phyloP scores from a whole-genome alignment of 495 filamentous ascomycete species.

The Penicillium salamii region DNA sequence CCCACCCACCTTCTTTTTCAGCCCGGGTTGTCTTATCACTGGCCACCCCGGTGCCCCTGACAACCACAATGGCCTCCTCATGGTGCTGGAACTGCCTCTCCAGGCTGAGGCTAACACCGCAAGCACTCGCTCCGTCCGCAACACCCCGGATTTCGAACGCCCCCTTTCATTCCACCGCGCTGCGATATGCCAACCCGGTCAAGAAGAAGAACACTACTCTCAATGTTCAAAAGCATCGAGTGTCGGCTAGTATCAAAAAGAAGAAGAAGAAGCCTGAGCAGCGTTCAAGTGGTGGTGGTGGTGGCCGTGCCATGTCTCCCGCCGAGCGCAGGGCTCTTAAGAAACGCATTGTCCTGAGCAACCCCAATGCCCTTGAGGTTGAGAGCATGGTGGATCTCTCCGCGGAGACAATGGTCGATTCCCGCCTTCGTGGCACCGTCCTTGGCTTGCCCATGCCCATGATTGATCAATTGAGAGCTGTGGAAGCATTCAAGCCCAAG shows the following conservation, averaged over 20 bases:
- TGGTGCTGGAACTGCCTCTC: constrained; percentile 68
- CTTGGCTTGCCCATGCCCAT: constrained; percentile 64
- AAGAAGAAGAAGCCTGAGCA: constrained; percentile 44
- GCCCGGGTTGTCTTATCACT: constrained; percentile 35
- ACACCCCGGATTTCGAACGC: constrained; percentile 34
- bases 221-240: constrained; percentile 31
- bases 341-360: constrained; percentile 87
- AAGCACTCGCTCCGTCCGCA: constrained; percentile 33
- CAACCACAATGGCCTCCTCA: constrained; percentile 59
- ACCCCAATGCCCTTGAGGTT: constrained; percentile 84
- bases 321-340: constrained; percentile 85
- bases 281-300: constrained; percentile 39
- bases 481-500: constrained; percentile 85
- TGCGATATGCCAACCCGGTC: constrained; percentile 36
- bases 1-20: constrained; percentile 23
- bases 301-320: constrained; percentile 32
- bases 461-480: constrained; percentile 73
- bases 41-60: constrained; percentile 34
- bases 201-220: constrained; percentile 34
- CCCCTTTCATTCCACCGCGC: constrained; percentile 44
- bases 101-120: constrained; percentile 48
- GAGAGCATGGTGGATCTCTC: constrained; percentile 59
- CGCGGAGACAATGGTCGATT: constrained; percentile 50
- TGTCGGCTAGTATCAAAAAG: constrained; percentile 44
- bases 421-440: constrained; percentile 58